Percentiles rank a stretch among this genome's conserved stretches.
These are phyloP conservation scores for Ustilago crameri DNA, from an alignment of 1,284 basidiomycete species.

Conservation along the genomic window DNA sequence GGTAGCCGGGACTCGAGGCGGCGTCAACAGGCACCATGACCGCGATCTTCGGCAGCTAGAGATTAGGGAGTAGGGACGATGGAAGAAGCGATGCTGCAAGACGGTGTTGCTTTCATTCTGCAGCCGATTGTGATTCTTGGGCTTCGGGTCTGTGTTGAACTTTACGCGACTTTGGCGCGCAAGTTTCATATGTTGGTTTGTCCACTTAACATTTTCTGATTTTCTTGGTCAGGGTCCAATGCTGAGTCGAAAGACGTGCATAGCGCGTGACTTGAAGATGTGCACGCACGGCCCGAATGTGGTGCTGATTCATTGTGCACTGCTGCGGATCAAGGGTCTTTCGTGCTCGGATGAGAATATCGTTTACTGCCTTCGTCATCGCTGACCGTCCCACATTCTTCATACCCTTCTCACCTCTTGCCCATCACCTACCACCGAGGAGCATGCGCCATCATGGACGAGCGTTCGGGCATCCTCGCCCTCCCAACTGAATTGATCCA, in stretches of 20 bases:
- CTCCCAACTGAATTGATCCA: slow-evolving; percentile 45
- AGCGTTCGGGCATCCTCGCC: slow-evolving; percentile 17
- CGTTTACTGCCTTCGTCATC: no score
- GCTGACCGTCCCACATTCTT: no score
- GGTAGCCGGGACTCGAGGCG: slow-evolving; percentile 26
- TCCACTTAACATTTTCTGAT: no score
- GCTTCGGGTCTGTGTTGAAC: slow-evolving; percentile 8
- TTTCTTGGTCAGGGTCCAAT: no score
- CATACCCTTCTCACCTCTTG: not conserved
- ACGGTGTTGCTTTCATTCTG: slow-evolving; percentile 5
- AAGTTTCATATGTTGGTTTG: not conserved
- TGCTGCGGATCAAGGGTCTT: no score
- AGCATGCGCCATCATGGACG: slow-evolving; percentile 1
- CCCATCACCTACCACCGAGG: not conserved
- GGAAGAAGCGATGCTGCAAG: not conserved
- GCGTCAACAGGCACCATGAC: slow-evolving; percentile 28
- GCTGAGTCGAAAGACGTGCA: slow-evolving; percentile 6
- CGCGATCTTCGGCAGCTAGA: not conserved
- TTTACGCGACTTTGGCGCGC: slow-evolving; percentile 12
- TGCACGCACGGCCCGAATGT: not conserved
- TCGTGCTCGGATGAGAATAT: no score
- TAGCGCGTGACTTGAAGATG: slow-evolving; percentile 23
- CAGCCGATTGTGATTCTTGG: not conserved
- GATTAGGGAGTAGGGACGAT: not conserved
- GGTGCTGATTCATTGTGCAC: slow-evolving; percentile 5